Percentiles rank a stretch among this genome's conserved stretches.
These are phyloP conservation scores for Citrullus mucosospermus DNA, from an alignment of 306 rosid genomes.

Conservation along the genomic window DNA sequence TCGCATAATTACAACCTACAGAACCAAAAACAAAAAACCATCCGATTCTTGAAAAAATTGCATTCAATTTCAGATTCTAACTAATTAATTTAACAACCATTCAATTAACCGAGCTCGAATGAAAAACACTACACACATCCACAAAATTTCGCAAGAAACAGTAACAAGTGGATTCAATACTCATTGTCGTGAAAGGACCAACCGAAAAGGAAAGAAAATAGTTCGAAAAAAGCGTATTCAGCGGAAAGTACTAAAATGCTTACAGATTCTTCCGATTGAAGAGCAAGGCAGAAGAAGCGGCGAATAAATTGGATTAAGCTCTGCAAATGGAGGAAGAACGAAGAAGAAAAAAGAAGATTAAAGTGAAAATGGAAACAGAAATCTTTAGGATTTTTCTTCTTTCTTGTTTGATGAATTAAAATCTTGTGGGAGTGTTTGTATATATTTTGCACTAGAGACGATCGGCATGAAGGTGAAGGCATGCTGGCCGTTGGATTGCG, in stretches of 20 bases:
- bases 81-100: background rate
- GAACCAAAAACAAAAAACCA: background rate
- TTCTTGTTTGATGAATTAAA: background rate
- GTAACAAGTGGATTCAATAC: background rate
- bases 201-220: background rate
- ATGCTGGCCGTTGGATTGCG: constrained; percentile 2
- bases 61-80: background rate
- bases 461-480: constrained; percentile 4
- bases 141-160: background rate
- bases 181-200: background rate
- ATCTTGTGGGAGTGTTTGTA: background rate
- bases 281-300: background rate
- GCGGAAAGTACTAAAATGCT: background rate
- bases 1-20: constrained; percentile 34
- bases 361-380: background rate
- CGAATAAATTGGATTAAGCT: background rate
- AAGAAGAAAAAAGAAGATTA: background rate
- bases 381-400: background rate
- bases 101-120: background rate
- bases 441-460: background rate
- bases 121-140: background rate
- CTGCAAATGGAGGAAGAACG: background rate
- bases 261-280: background rate
- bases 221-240: background rate
- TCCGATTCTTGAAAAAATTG: background rate